Conservation (phyloP, 495 filamentous ascomycete species). For the Penicillium angulare region DNA sequence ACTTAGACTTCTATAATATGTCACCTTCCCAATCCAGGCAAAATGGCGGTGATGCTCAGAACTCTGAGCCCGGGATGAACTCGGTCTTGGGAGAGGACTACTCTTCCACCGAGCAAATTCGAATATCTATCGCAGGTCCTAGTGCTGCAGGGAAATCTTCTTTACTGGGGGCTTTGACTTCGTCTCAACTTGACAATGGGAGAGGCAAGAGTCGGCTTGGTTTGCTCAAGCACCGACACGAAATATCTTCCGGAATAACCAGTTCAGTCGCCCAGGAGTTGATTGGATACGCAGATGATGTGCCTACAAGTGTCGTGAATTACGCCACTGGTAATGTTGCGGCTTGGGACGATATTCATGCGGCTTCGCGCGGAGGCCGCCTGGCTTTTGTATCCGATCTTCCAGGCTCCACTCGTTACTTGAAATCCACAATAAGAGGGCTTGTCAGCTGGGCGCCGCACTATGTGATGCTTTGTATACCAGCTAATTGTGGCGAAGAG, state of each 20-base stretch:
- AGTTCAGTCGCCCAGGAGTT: constrained; percentile 92
- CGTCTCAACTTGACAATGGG: constrained; percentile 86
- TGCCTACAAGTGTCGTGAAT: constrained; percentile 62
- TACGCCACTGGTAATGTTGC: constrained; percentile 83
- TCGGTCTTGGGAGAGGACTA: constrained; percentile 21
- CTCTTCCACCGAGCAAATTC: constrained; percentile 67
- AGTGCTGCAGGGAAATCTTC: constrained; percentile 95
- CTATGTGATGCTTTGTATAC: constrained; percentile 85
- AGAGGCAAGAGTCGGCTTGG: constrained; percentile 83
- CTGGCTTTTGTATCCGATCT: constrained; percentile 87
- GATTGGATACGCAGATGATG: constrained; percentile 65
- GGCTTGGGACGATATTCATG: constrained; percentile 92
- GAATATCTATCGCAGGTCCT: constrained; percentile 86
- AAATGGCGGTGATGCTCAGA: not conserved
- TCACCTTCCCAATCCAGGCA: constrained; percentile 9
- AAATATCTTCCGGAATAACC: constrained; percentile 86
- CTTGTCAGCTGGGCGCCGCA: constrained; percentile 96
- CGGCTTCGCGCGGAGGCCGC: constrained; percentile 66
- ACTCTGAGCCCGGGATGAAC: constrained; percentile 1
- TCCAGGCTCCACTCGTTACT: constrained; percentile 82
- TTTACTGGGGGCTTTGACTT: constrained; percentile 82
- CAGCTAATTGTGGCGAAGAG: constrained; percentile 69
- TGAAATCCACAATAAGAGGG: constrained; percentile 81
- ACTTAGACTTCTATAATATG: constrained; percentile 45
- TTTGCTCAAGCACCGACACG: constrained; percentile 90